A percentile compares a stretch with the other conserved stretches of the same genome.
phyloP scores from a whole-genome alignment of 2,329 filamentous ascomycete species.

The Sarocladium kiliense region DNA sequence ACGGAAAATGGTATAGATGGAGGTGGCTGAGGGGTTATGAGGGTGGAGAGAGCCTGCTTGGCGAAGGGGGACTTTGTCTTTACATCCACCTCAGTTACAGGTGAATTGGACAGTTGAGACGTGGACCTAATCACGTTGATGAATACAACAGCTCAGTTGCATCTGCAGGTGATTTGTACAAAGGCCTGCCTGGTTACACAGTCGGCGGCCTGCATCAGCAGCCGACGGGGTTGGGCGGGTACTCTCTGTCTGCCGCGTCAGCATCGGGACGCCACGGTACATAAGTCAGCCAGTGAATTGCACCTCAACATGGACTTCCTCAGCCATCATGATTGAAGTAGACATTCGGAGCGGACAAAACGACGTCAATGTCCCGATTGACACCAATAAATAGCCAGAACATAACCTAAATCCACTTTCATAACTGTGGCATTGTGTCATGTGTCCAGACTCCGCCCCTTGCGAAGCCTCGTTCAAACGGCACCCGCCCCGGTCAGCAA shows the following conservation, averaged over 20 bases:
- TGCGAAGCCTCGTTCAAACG: slow-evolving; percentile 1
- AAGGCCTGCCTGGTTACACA: not conserved
- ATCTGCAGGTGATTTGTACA: not conserved
- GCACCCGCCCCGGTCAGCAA: not conserved
- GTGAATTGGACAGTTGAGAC: too few species aligned
- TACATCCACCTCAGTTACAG: too few species aligned
- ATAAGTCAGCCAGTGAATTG: not conserved
- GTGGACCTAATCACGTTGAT: not conserved
- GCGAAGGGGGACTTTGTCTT: not conserved
- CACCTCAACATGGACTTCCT: too few species aligned
- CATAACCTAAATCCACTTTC: slow-evolving; percentile 3
- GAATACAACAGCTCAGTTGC: too few species aligned
- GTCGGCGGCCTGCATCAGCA: too few species aligned
- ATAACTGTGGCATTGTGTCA: not conserved
- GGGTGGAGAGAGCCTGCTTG: not conserved
- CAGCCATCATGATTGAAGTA: too few species aligned
- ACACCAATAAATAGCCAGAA: too few species aligned
- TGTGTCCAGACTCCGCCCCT: not conserved
- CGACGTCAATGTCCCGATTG: too few species aligned
- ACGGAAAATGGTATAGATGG: not conserved
- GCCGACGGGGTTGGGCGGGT: too few species aligned
- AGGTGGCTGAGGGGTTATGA: not conserved
- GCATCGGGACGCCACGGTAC: not conserved
- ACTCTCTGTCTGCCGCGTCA: slow-evolving; percentile 3
- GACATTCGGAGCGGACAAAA: too few species aligned